Evolutionary conservation across 257 asterid genomes (phyloP), one percentile per base, ranked within the genome.

Genomic region (Rhazya stricta): DNA sequence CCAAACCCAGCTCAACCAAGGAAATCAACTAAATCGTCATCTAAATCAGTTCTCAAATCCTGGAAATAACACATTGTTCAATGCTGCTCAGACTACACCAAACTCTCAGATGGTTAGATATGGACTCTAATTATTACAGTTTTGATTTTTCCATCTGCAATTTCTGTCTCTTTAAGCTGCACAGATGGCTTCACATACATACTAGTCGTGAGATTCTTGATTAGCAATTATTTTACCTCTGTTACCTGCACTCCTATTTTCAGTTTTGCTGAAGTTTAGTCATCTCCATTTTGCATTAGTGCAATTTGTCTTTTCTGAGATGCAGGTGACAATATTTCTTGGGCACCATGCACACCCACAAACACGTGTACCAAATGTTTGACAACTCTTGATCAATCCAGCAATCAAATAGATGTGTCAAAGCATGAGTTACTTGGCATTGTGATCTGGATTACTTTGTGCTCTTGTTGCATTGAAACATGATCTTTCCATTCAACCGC

Each of bases 21-120:
- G 97, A 85, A 94, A 88, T 85, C 99, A 92, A 84, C 80, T 94
- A 84, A 92, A 86, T 81, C 98, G 97, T 57, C 95, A 91, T 71
- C 53, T 89, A 69, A 94, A 89, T 82, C 99, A 94, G 83, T 94
- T 87, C 80, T 83, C 99, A 53, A 88, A 94, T 77, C 86, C 96
- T 18, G 94, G 96, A 37, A 94, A 91, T 80, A 91, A 82, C 81
- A 98, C 97, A 62, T 81, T 94, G 71, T 94, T 88, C 83, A 94
- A 86, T 89, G 91, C 99, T 63, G 94, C 92, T 74, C 99, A 94
- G 83, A 86, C 89, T 9, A 85, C 92, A 58, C 88, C 97, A 36
- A 86, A 84, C 72, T 83, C 97, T 65, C 98, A 91, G 86, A 88
- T 90, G 96, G 96, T 94, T 27, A 84, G 91, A 82, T 71, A 71